A percentile compares a stretch with the other conserved stretches of the same genome.
Evolutionary conservation across 2,329 filamentous ascomycete genomes (phyloP).

Genomic region (Aspergillus costaricaensis): DNA sequence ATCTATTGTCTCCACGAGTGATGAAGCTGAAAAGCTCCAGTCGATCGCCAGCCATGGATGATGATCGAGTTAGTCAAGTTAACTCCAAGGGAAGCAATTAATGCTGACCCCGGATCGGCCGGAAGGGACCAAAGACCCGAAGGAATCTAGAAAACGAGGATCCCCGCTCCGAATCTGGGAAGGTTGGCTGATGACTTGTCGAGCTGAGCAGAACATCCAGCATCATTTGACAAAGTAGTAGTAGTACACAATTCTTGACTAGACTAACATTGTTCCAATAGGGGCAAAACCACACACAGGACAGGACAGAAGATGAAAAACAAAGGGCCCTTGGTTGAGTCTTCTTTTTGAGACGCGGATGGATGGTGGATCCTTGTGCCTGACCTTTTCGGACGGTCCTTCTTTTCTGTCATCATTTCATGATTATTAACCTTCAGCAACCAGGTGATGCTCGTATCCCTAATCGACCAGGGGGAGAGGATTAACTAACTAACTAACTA

Average conservation of each 20-base stretch:
- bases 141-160: background rate
- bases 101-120: constrained; percentile 10
- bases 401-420: background rate
- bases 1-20: background rate
- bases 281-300: background rate
- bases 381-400: background rate
- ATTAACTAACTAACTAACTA: too few relatives aligned
- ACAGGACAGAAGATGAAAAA: background rate
- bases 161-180: background rate
- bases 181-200: background rate
- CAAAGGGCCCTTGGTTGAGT: background rate
- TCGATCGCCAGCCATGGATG: too few relatives aligned
- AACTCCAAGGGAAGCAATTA: constrained; percentile 2
- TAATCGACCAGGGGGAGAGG: background rate
- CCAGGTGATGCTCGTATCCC: background rate
- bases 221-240: background rate
- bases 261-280: too few relatives aligned
- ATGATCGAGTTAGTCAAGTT: background rate
- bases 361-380: background rate
- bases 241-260: too few relatives aligned
- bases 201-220: background rate
- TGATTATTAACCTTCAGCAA: background rate
- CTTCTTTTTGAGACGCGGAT: background rate
- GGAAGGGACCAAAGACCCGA: constrained; percentile 3
- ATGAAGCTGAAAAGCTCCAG: too few relatives aligned